Conservation (phyloP, 2,329 filamentous ascomycete species). For the Didymella pomorum region DNA sequence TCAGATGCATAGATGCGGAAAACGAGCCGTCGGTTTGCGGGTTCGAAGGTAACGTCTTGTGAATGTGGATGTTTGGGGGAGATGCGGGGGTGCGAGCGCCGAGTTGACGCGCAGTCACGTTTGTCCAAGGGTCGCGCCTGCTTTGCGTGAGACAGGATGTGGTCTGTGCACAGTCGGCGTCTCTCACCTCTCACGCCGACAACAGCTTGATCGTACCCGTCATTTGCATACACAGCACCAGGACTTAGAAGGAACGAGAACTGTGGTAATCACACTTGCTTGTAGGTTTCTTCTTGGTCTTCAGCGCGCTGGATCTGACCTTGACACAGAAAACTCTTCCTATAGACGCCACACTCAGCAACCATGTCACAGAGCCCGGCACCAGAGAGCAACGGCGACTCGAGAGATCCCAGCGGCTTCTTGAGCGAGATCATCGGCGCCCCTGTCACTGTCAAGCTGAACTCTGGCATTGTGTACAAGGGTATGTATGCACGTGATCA, state of each 20-base stretch:
- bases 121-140: slow-evolving; percentile 26
- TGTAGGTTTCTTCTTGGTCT: neutral
- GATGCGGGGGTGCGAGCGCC: slow-evolving; percentile 24
- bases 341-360: slow-evolving; percentile 9
- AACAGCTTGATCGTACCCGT: slow-evolving; percentile 5
- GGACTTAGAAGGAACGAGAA: neutral
- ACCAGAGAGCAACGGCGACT: slow-evolving; percentile 70
- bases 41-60: neutral
- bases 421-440: slow-evolving; percentile 93
- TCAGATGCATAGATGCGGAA: slow-evolving; percentile 22
- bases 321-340: slow-evolving; percentile 7
- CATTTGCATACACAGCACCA: neutral
- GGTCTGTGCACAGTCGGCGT: slow-evolving; percentile 33
- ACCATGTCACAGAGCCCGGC: slow-evolving; percentile 52
- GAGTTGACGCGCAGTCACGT: slow-evolving; percentile 45
- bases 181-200: slow-evolving; percentile 6
- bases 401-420: slow-evolving; percentile 92
- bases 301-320: neutral
- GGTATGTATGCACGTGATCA: slow-evolving; percentile 60
- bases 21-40: neutral
- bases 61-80: neutral
- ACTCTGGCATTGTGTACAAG: slow-evolving; percentile 98
- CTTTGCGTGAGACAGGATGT: slow-evolving; percentile 5
- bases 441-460: slow-evolving; percentile 94
- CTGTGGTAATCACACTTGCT: neutral